Percentiles rank a stretch among this genome's conserved stretches.
phyloP scores from a whole-genome alignment of 805 yeast species.

The Candida xiaguanensis region DNA sequence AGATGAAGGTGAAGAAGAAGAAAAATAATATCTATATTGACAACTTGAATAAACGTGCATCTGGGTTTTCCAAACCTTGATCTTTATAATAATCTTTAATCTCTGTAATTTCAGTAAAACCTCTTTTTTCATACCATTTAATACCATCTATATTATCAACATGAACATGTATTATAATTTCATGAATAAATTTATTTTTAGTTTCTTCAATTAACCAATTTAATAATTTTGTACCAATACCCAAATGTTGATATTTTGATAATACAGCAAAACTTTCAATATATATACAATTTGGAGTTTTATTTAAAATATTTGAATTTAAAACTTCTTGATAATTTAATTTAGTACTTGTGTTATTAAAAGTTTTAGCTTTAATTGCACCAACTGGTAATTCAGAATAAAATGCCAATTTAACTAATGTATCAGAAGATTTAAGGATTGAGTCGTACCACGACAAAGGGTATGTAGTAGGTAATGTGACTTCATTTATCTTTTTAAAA shows the following conservation, averaged over 20 bases:
- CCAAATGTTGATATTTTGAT: slow-evolving; percentile 55
- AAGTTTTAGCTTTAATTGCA: slow-evolving; percentile 55
- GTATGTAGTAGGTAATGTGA: slow-evolving; percentile 49
- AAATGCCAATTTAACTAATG: slow-evolving; percentile 56
- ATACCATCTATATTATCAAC: slow-evolving; percentile 36
- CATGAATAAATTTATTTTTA: slow-evolving; percentile 49
- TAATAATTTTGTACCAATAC: slow-evolving; percentile 60
- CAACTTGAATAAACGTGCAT: slow-evolving; percentile 41
- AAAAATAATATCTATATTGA: slow-evolving; percentile 16
- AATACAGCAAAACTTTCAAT: slow-evolving; percentile 68
- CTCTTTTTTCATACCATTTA: slow-evolving; percentile 50
- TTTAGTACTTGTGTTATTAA: slow-evolving; percentile 35
- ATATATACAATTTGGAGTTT: slow-evolving; percentile 52
- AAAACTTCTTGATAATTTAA: slow-evolving; percentile 16
- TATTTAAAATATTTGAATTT: slow-evolving; percentile 18
- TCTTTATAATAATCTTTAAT: slow-evolving; percentile 46
- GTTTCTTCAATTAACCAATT: slow-evolving; percentile 56
- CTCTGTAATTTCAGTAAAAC: slow-evolving; percentile 39
- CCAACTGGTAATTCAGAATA: slow-evolving; percentile 82
- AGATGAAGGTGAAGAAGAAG: slow-evolving; percentile 27
- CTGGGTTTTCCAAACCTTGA: slow-evolving; percentile 44
- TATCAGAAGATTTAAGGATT: slow-evolving; percentile 40
- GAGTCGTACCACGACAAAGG: slow-evolving; percentile 51
- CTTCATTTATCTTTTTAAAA: slow-evolving; percentile 52
- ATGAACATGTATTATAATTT: slow-evolving; percentile 53